phyloP scores from a whole-genome alignment of 176 grass and related monocot genomes.

The Aegilops longissima region DNA sequence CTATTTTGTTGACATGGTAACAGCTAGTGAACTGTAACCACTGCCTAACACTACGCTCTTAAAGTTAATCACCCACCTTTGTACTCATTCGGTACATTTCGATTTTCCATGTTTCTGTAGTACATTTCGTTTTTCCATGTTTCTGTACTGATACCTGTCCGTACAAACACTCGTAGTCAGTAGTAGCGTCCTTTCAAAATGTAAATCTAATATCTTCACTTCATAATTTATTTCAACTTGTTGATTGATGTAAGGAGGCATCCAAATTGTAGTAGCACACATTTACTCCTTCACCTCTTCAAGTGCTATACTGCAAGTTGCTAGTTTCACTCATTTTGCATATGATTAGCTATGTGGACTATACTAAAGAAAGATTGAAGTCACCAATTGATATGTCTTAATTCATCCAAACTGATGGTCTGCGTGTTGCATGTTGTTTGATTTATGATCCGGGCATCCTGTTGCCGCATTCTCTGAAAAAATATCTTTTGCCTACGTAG shows the following conservation, averaged over 20 bases:
- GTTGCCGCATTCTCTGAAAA: background rate
- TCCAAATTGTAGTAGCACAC: no score
- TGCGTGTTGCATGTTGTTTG: background rate
- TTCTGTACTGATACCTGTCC: background rate
- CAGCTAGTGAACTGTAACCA: slow-evolving; percentile 1
- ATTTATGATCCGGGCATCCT: background rate
- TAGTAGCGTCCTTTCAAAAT: background rate
- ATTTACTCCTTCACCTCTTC: no score
- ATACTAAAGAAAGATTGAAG: slow-evolving; percentile 24
- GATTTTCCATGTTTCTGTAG: background rate
- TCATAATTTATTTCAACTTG: background rate
- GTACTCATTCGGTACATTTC: slow-evolving; percentile 1
- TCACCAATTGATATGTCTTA: background rate
- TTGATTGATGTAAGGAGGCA: no score
- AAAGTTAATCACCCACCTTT: background rate
- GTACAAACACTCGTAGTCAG: background rate
- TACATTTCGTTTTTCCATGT: background rate
- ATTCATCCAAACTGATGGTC: background rate
- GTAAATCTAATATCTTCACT: background rate
- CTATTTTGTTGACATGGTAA: background rate
- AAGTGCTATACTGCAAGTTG: background rate
- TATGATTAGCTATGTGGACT: background rate
- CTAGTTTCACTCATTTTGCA: slow-evolving; percentile 13
- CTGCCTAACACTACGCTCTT: background rate
- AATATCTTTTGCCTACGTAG: background rate